Evolutionary conservation across 495 filamentous ascomycete genomes (phyloP), one percentile per base, ranked within the genome.

Genomic region (Acidomyces sp.): DNA sequence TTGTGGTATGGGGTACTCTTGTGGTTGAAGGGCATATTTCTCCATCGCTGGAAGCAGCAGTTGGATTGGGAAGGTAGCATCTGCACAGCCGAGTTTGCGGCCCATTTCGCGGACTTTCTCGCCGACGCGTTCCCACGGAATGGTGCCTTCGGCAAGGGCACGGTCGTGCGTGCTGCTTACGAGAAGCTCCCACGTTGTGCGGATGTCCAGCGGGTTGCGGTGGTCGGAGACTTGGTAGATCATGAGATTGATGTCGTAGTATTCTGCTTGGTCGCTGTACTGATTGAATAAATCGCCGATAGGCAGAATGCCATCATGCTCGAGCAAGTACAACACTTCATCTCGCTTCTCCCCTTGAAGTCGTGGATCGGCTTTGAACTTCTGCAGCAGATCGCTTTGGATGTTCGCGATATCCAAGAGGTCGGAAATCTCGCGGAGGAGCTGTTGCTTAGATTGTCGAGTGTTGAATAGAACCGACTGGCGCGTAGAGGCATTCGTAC

Each of bases 401-500:
- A 99, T 84, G 49, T 86, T 87, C 15, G 88, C 88, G 21, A 96
- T 72, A 49, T 96, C 92, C 20, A 99, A 74, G 7, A 93, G 69
- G 49, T 86, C 86, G 6, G 78, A 76, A 17, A 93, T 75, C 37
- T 85, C 76, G 43, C 88, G 80, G 23, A 85, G 67, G 20, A 96
- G 68, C 19, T 79, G 64, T 52, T 90, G 85, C 41, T 83, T 76
- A 28, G 72, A 66, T 49, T 85, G 80, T 20, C 85, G 71, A 6
- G 36, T 35, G 40, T 75, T 68, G 48, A 86, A 63, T 24, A 85
- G 83, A 12, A 66, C 63, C 16, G 78, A 80, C 50, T 74, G 68
- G 25, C 48, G 35, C 12, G 82, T 81, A 12, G 78, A 83, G 25
- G 84, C 85, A 54, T 93, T 93, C 17, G 80, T 79, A 55, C 85